These are phyloP conservation scores for Stagonosporopsis chrysanthemi DNA, from an alignment of 2,329 filamentous ascomycete genomes.

Conservation along the genomic window DNA sequence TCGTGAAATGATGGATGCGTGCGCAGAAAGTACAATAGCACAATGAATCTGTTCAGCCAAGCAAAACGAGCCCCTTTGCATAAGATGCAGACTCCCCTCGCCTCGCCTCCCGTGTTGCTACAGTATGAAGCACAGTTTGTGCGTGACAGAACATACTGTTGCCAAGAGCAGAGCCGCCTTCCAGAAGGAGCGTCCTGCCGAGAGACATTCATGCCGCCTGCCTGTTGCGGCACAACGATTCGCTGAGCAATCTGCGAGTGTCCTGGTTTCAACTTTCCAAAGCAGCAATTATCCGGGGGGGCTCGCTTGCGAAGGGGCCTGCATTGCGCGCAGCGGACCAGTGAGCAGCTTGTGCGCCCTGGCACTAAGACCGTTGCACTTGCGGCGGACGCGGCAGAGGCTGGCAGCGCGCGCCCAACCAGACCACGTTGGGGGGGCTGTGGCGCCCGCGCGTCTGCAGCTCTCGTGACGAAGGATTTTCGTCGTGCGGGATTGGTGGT, in stretches of 20 bases:
- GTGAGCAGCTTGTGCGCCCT: constrained; percentile 1
- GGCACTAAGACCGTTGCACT: constrained; percentile 13
- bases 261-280: constrained; percentile 5
- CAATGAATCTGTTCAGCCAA: too few species aligned
- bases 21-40: too few species aligned
- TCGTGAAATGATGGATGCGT: too few species aligned
- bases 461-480: constrained; percentile 15
- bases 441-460: constrained; percentile 6
- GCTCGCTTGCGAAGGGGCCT: constrained; percentile 6
- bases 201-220: constrained; percentile 5
- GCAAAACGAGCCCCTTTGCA: too few species aligned
- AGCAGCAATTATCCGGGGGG: constrained; percentile 10
- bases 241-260: constrained; percentile 13
- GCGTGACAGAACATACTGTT: not conserved
- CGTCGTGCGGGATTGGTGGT: constrained; percentile 1
- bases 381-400: constrained; percentile 18
- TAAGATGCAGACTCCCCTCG: not conserved
- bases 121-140: not conserved
- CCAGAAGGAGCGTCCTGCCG: constrained; percentile 6
- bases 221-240: constrained; percentile 2
- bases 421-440: constrained; percentile 6
- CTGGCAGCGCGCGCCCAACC: constrained; percentile 6
- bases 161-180: not conserved
- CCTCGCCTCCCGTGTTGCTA: constrained; percentile 7
- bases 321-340: constrained; percentile 1